Conservation (phyloP, 306 rosid species). For the Prunus mongolica region DNA sequence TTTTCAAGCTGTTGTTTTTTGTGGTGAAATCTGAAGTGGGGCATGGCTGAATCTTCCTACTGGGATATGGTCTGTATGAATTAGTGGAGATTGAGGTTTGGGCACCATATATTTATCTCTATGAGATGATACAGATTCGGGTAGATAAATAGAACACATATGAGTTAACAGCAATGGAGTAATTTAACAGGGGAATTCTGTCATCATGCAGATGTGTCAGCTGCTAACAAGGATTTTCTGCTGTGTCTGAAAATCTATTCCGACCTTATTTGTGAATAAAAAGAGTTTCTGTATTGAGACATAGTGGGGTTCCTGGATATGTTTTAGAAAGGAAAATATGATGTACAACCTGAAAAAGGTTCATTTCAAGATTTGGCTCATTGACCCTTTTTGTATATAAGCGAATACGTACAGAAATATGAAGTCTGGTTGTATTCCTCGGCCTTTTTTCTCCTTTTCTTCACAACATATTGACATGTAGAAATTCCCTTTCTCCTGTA, state of each 20-base stretch:
- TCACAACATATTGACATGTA: background rate
- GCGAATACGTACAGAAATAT: background rate
- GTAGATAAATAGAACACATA: background rate
- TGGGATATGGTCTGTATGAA: background rate
- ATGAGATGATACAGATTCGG: background rate
- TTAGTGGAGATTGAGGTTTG: slow-evolving; percentile 1
- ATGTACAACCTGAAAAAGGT: slow-evolving; percentile 43
- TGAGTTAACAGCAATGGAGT: background rate
- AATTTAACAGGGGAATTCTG: slow-evolving; percentile 3
- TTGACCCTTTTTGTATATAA: slow-evolving; percentile 38
- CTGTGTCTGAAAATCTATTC: background rate
- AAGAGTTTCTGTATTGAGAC: slow-evolving; percentile 31
- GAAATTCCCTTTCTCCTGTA: background rate
- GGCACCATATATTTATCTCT: background rate
- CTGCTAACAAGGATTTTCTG: background rate
- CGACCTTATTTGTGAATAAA: slow-evolving; percentile 12
- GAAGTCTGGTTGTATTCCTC: background rate
- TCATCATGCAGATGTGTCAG: slow-evolving; percentile 2
- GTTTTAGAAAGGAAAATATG: slow-evolving; percentile 33
- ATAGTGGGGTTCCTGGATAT: slow-evolving; percentile 35
- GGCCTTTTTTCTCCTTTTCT: background rate
- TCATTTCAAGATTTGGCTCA: slow-evolving; percentile 30
- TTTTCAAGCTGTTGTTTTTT: background rate
- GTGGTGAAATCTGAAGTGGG: background rate
- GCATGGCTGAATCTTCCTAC: slow-evolving; percentile 7